A percentile compares a stretch with the other conserved stretches of the same genome.
Conservation (phyloP, 2,329 filamentous ascomycete species). For the Cercospora brassicicola region DNA sequence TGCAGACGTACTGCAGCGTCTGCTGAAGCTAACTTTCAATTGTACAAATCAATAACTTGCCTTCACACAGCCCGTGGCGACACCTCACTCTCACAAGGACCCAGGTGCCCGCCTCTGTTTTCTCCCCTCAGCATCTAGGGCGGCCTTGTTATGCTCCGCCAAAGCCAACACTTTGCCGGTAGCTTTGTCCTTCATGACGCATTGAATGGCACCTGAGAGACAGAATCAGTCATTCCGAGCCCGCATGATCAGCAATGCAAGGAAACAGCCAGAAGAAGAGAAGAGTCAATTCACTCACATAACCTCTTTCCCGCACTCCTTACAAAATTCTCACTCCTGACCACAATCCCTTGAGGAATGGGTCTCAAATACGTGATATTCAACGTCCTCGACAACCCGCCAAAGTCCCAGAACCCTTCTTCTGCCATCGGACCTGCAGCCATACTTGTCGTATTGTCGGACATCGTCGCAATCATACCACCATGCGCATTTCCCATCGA, state of each 20-base stretch:
- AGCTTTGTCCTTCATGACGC: slow-evolving; percentile 20
- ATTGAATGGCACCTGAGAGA: slow-evolving; percentile 18
- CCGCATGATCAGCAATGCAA: neutral
- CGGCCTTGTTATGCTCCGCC: slow-evolving; percentile 23
- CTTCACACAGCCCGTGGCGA: neutral
- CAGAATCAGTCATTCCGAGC: neutral
- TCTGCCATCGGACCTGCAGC: slow-evolving; percentile 27
- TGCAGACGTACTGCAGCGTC: too few species aligned
- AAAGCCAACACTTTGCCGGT: slow-evolving; percentile 21
- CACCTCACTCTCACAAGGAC: neutral
- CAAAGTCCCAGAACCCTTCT: slow-evolving; percentile 39
- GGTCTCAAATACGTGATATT: slow-evolving; percentile 49
- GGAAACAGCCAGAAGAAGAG: neutral
- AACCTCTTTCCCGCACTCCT: slow-evolving; percentile 45
- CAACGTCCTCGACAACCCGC: slow-evolving; percentile 43
- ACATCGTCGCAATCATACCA: slow-evolving; percentile 54
- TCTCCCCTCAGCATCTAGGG: slow-evolving; percentile 3
- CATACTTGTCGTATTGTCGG: slow-evolving; percentile 53
- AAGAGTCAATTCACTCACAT: slow-evolving; percentile 26
- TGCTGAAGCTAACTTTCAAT: neutral
- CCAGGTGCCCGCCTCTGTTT: neutral
- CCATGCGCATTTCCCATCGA: slow-evolving; percentile 27
- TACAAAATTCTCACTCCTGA: slow-evolving; percentile 45
- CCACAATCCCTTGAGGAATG: slow-evolving; percentile 39
- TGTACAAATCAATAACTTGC: neutral